These are phyloP conservation scores for Cryoendolithus antarcticus DNA, from an alignment of 2,329 filamentous ascomycete genomes.

Conservation along the genomic window DNA sequence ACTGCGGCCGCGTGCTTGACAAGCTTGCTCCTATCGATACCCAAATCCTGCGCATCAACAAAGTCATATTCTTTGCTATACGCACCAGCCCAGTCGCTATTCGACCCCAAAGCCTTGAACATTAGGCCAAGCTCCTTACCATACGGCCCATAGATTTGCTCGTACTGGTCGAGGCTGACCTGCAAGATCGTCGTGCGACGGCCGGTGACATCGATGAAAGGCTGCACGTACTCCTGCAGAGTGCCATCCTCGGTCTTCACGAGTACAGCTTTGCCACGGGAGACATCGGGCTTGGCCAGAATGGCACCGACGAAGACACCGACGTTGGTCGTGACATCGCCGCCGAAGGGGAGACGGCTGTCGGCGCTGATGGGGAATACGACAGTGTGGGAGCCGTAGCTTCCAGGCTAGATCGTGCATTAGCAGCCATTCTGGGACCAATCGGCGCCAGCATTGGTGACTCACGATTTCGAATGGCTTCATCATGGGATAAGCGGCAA, in stretches of 20 bases:
- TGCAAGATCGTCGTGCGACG: slow-evolving; percentile 3
- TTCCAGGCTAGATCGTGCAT: background rate
- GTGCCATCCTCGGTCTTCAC: slow-evolving; percentile 6
- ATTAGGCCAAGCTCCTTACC: slow-evolving; percentile 5
- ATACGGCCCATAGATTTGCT: slow-evolving; percentile 3
- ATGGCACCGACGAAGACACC: slow-evolving; percentile 7
- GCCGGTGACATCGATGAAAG: slow-evolving; percentile 6
- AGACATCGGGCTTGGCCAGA: slow-evolving; percentile 4
- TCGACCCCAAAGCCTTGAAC: slow-evolving; percentile 3
- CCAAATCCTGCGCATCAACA: slow-evolving; percentile 5
- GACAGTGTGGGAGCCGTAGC: slow-evolving; percentile 4
- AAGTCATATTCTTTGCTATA: slow-evolving; percentile 1
- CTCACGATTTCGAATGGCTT: slow-evolving; percentile 6
- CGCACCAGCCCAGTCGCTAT: slow-evolving; percentile 3
- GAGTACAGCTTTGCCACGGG: slow-evolving; percentile 5
- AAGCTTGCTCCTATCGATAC: slow-evolving; percentile 1
- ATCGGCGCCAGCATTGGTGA: background rate
- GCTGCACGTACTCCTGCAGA: slow-evolving; percentile 4
- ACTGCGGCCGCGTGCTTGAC: slow-evolving; percentile 4
- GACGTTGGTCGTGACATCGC: slow-evolving; percentile 6
- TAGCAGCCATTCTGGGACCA: background rate
- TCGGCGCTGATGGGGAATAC: slow-evolving; percentile 3
- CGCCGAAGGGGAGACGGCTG: slow-evolving; percentile 1
- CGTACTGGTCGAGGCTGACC: slow-evolving; percentile 3
- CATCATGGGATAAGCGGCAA: slow-evolving; percentile 3